These are phyloP conservation scores for Podila epicladia DNA, from an alignment of 192 early-diverging fungal genomes.

Conservation along the genomic window DNA sequence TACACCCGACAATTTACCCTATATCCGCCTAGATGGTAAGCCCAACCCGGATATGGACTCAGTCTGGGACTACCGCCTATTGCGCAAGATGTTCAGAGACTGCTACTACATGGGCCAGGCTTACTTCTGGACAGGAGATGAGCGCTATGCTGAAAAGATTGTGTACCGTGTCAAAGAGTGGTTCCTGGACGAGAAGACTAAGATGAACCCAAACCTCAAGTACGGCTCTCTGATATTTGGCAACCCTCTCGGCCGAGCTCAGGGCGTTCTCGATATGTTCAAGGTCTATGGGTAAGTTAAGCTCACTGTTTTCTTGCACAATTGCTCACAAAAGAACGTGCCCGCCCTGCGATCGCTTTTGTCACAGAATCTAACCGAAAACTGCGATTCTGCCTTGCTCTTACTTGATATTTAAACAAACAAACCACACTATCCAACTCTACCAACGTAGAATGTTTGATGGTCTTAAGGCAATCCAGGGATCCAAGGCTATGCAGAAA, in stretches of 20 bases:
- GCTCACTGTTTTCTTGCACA: neutral
- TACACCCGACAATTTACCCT: slow-evolving; percentile 53
- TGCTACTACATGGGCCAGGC: slow-evolving; percentile 57
- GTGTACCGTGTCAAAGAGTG: slow-evolving; percentile 56
- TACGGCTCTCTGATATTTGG: slow-evolving; percentile 63
- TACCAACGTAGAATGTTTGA: slow-evolving; percentile 48
- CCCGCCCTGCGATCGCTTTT: too few species aligned
- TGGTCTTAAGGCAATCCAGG: slow-evolving; percentile 42
- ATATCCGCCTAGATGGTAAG: slow-evolving; percentile 57
- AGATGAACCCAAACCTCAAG: slow-evolving; percentile 72
- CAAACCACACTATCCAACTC: too few species aligned
- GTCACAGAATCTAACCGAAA: too few species aligned
- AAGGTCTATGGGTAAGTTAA: slow-evolving; percentile 42
- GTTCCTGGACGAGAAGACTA: slow-evolving; percentile 62
- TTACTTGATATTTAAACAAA: neutral
- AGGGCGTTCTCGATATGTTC: slow-evolving; percentile 59
- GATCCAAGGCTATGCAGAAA: slow-evolving; percentile 27
- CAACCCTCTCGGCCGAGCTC: slow-evolving; percentile 30
- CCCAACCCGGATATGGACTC: slow-evolving; percentile 62
- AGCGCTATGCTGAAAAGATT: slow-evolving; percentile 58
- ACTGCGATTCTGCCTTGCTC: too few species aligned
- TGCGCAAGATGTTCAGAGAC: slow-evolving; percentile 52
- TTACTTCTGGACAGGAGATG: slow-evolving; percentile 63
- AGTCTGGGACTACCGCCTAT: slow-evolving; percentile 51
- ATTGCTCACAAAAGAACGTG: too few species aligned